Conservation (phyloP, 345 rosid species). For the Acer campestre region DNA sequence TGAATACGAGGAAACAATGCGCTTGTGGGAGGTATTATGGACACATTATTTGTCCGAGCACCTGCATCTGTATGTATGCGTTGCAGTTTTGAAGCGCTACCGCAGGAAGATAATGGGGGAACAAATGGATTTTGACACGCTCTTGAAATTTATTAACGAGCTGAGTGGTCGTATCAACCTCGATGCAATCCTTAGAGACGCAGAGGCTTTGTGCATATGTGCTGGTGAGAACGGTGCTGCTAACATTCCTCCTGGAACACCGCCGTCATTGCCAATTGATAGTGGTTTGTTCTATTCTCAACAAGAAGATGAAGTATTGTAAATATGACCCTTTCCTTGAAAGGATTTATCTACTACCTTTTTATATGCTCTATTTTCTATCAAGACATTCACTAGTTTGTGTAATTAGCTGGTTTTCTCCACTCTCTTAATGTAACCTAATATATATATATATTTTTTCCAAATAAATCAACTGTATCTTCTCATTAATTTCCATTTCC, state of each 20-base stretch:
- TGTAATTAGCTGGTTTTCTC: slow-evolving; percentile 11
- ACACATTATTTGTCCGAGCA: slow-evolving; percentile 86
- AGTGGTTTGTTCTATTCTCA: slow-evolving; percentile 52
- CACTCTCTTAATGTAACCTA: neutral
- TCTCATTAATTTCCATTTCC: neutral
- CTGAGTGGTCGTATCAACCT: slow-evolving; percentile 82
- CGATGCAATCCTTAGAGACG: slow-evolving; percentile 73
- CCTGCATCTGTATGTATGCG: slow-evolving; percentile 83
- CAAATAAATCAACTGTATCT: neutral
- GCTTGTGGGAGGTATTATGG: slow-evolving; percentile 95
- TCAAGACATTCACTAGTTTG: neutral
- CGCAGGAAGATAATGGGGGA: slow-evolving; percentile 87
- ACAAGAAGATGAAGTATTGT: slow-evolving; percentile 70
- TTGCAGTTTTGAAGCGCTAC: slow-evolving; percentile 86
- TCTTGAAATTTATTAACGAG: slow-evolving; percentile 91
- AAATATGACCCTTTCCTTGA: slow-evolving; percentile 22
- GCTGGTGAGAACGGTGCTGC: slow-evolving; percentile 97
- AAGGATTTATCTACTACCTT: neutral
- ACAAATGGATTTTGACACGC: slow-evolving; percentile 95
- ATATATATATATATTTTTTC: neutral
- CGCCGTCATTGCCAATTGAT: slow-evolving; percentile 79
- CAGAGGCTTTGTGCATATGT: slow-evolving; percentile 90
- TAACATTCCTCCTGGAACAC: slow-evolving; percentile 90
- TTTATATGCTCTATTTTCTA: neutral
- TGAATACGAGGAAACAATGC: slow-evolving; percentile 75